phyloP scores from a whole-genome alignment of 306 rosid genomes.

The Canavalia ensiformis region DNA sequence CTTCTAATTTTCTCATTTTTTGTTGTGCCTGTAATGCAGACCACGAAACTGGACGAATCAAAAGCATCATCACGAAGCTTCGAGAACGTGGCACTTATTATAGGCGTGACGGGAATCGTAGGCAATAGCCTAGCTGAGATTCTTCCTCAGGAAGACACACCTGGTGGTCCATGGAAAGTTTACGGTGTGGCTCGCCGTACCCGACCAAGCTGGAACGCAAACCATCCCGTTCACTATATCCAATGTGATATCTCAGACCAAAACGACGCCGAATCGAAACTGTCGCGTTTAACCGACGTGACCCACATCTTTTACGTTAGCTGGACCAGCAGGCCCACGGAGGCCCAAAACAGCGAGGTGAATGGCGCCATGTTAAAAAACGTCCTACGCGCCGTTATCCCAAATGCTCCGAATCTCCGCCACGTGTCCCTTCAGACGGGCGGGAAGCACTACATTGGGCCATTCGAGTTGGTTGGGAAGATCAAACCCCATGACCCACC shows the following conservation, averaged over 20 bases:
- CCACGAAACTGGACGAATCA: constrained; percentile 14
- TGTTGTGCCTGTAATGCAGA: constrained; percentile 16
- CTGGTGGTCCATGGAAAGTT: constrained; percentile 83
- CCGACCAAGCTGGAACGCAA: constrained; percentile 66
- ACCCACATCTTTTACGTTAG: constrained; percentile 75
- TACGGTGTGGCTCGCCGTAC: constrained; percentile 79
- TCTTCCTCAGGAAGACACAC: constrained; percentile 66
- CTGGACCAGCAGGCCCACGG: constrained; percentile 63
- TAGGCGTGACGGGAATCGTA: constrained; percentile 63
- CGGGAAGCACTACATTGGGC: constrained; percentile 63
- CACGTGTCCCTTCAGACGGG: constrained; percentile 83
- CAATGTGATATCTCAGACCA: constrained; percentile 65
- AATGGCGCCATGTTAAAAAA: constrained; percentile 69
- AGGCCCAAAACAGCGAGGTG: constrained; percentile 61
- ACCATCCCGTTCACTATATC: constrained; percentile 65
- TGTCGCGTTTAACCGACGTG: constrained; percentile 62
- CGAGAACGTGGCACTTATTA: constrained; percentile 53
- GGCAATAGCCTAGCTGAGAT: constrained; percentile 72
- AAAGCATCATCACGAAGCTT: background rate
- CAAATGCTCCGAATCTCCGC: constrained; percentile 67
- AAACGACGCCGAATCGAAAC: constrained; percentile 61
- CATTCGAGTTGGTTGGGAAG: constrained; percentile 50
- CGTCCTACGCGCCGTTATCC: constrained; percentile 58
- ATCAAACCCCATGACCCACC: constrained; percentile 62
- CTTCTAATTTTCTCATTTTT: background rate